Base-by-base conservation (phyloP, 768 basidiomycete genomes). In the Cytidiella melzeri region DNA sequence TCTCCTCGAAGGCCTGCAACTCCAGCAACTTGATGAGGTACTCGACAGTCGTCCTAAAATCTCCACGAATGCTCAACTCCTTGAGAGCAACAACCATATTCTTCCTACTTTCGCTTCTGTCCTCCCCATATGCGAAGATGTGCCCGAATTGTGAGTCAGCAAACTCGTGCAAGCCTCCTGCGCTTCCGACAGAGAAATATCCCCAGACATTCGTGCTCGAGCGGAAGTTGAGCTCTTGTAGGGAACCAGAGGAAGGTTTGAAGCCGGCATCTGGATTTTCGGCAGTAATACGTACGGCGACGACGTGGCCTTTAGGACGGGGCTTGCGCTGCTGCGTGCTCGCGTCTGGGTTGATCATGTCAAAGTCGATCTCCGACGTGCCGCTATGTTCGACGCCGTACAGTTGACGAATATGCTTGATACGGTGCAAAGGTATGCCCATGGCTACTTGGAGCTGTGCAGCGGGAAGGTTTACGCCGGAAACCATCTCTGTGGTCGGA, bases 121-220 rank as follows among this genome's bases (percentile, higher is more conserved):
- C 95, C 67, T 94, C 88, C 45, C 96, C 96, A 59, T 97, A 97
- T 15, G 95, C 96, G 58, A 99, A 99, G 64, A 98, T 97, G 64
- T 99, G 96, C 47, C 96, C 96, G 61, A 99, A 98, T 60, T 99
- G 96, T 7, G 95, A 98, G 68, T 99, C 96, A 37, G 96, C 96
- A 60, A 93, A 98, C 68, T 99, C 94, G 69, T 99, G 96, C 47
- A 99, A 80, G 66, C 95, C 96, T 65, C 96, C 96, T 9, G 94
- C 87, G 12, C 87, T 86, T 39, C 81, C 83, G 59, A 99, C 96
- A 13, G 96, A 98, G 77, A 99, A 99, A 73, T 99, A 99, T 53
- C 96, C 96, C 96, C 96, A 99, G 40, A 99, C 96, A 55, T 99
- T 99, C 40, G 92, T 97, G 68, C 89, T 96, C 23, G 94, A 97